Evolutionary conservation across 306 rosid genomes (phyloP), one percentile per base, ranked within the genome.

Genomic region (Abrus precatorius): DNA sequence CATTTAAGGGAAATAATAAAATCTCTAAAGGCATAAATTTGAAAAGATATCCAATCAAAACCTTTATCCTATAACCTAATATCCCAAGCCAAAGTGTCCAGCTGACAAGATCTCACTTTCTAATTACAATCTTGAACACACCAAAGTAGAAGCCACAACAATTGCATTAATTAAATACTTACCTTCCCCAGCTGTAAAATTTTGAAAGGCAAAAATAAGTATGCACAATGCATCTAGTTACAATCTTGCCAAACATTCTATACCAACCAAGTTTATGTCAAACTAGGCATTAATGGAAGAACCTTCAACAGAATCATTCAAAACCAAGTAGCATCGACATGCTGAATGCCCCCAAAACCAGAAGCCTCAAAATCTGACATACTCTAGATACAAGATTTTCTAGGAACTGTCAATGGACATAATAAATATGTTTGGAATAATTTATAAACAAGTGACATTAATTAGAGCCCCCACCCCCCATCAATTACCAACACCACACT

Each of bases 341-440:
- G 65, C 71, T 41, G 27, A 75, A 67, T 48, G 28, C 66, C 77
- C 72, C 62, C 55, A 38, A 34, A 76, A 76, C 50, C 40, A 74
- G n/a, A 44, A 74, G 33, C 72, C 69, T n/a, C 40, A 34, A 9
- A 76, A 34, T 20, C 77, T 13, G 30, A 70, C 62, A 32, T 70
- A 33, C 7, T 50, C 48, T 70, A n/a, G 62, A 70, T 32, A 33
- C 30, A 33, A 32, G 62, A 50, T 70, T 13, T 50, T 50, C 33
- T 50, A 49, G 36, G 59, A 12, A 13, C 33, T 32, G 61, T 32
- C 48, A 33, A 49, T 50, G 27, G 30, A 33, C 77, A 71, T 32
- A 8, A 71, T 32, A 8, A 30, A 69, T 33, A 27, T 47, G 28
- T 69, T 47, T 47, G 74, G 57, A 69, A 8, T 30, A 57, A n/a